Conservation (phyloP, 176 grass and related monocot genomes). For the Tillandsia leiboldiana region DNA sequence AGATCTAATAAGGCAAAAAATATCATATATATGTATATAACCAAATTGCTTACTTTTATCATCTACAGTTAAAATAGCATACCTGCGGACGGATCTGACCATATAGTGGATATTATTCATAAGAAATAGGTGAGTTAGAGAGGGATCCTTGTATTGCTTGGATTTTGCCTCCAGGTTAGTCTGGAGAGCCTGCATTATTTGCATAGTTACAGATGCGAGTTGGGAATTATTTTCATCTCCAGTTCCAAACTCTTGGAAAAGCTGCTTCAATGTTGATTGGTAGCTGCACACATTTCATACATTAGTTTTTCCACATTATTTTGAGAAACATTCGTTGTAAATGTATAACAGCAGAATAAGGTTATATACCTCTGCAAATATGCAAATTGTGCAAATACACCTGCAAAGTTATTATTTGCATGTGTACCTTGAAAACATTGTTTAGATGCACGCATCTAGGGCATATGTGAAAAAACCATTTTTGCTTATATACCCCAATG, state of each 20-base stretch:
- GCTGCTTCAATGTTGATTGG: conserved; percentile 85
- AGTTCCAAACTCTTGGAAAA: conserved; percentile 79
- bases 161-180: conserved; percentile 90
- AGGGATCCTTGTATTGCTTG: conserved; percentile 90
- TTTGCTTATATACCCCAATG: too few relatives aligned
- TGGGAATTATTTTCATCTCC: conserved; percentile 75
- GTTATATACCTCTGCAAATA: background rate
- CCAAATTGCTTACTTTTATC: background rate
- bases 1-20: conserved; percentile 41
- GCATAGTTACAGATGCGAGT: conserved; percentile 79
- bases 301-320: conserved; percentile 9
- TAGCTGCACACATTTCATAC: conserved; percentile 44
- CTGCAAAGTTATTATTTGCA: too few relatives aligned
- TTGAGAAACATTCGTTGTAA: background rate
- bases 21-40: background rate
- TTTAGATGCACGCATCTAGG: too few relatives aligned
- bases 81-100: conserved; percentile 85
- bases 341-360: background rate
- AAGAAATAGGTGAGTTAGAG: conserved; percentile 75
- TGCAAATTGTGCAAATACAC: background rate
- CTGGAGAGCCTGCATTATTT: conserved; percentile 88
- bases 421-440: too few relatives aligned
- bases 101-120: conserved; percentile 99
- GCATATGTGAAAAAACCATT: too few relatives aligned
- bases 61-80: conserved; percentile 13